Base-by-base conservation (phyloP, 768 basidiomycete genomes). In the Sporobolomyces pararoseus region DNA sequence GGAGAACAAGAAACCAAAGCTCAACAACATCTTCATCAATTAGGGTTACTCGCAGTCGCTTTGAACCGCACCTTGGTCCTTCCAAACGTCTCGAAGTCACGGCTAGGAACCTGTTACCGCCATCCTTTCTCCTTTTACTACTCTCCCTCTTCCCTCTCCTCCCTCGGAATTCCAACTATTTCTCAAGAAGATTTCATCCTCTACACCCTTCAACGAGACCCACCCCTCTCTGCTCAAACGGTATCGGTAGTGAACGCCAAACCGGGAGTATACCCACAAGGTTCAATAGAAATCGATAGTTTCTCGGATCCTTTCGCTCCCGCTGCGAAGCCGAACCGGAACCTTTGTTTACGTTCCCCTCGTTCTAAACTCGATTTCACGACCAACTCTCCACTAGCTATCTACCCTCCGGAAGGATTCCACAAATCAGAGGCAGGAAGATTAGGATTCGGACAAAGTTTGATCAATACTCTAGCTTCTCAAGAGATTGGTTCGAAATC, bases 1-100 rank as follows among this genome's bases (percentile, higher is more conserved):
- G 75, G 75, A 31, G 86, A 86, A 77, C 85, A 85, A 70, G 85
- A 86, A 73, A 85, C 85, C 35, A 85, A 85, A 70, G 84, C 85
- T 1, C 82, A 84, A 25, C 76, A 82, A 12, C 86, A 87, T 77
- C 77, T 87, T n/a, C 74, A 80, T 34, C 84, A 87, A 71, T 78
- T 87, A 65, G 73, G 81, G 1, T 78, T 79, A 5, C 83, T 87
- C n/a, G 84, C 86, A 0, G 76, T 77, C 58, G 76, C 72, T 9
- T 81, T 86, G 34, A 82, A 84, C 72, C 82, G 86, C 7, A 87
- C 83, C 4, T 80, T 87, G 42, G 85, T 87, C 32, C 81, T 88
- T 7, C 86, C 86, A 4, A 85, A 85, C 66, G 85, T 86, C 6
- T 84, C 84, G 10, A 83, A 84, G 66, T 84, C 84, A 54, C 82